Evolutionary conservation across 352 stramenopile species (phyloP), one percentile per base, ranked within the genome.

Genomic region (Discostella stelligera): DNA sequence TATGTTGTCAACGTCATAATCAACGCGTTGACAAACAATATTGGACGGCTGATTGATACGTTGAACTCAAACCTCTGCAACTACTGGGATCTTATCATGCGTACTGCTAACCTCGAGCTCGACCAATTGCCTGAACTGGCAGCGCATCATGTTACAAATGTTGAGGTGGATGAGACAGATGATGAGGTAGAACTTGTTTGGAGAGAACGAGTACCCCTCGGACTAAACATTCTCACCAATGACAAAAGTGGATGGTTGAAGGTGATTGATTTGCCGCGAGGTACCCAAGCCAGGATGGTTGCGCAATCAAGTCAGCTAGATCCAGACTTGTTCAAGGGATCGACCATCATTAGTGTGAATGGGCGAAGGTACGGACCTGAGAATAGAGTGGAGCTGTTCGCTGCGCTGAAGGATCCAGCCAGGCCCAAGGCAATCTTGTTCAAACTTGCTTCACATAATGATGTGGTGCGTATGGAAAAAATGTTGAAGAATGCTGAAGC

Each of bases 191-290:
- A 94, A 72, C 72, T 94, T 11, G 86, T 94, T 30, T 94, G 86
- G 86, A 76, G 83, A 56, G 85, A 94, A 69, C 61, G 66, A 50
- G 53, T 94, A 8, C 88, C 88, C 37, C 66, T 94, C 6, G 88
- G 88, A 44, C 86, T 94, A 70, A 94, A 94, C 48, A 77, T 94
- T n/a, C 66, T 94, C 8, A 79, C 88, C n/a, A 94, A 92, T 60
- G 82, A 92, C 54, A 74, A 89, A 44, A 87, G 76, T 70, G 88
- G 88, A 13, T 71, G 74, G 21, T 72, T 94, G n/a, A 94, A 92
- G 62, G 80, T 94, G 16, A 87, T 94, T 55, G 88, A 94, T 67
- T 89, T 94, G 70, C 88, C 88, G 20, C 56, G 88, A 56, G 88
- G 88, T 13, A 90, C 82, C 25, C 88, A 94, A 70, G 86, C 88